Conservation (phyloP, 1,284 basidiomycete species). For the Cutaneotrichosporon cyanovorans region DNA sequence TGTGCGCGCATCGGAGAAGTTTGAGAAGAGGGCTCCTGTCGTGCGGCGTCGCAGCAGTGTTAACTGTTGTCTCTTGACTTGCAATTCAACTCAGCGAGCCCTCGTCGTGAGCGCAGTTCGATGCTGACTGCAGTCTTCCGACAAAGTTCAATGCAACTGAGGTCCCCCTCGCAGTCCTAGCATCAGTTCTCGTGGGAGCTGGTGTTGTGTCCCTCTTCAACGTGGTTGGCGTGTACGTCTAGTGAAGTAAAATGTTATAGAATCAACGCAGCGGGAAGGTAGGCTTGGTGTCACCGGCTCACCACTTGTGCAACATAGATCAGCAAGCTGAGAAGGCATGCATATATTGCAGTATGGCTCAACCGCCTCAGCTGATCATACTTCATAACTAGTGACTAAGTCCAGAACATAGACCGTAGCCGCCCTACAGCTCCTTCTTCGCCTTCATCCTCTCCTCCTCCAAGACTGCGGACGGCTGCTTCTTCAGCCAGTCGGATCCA, state of each 20-base stretch:
- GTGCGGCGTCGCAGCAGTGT: too few relatives aligned
- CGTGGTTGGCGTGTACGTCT: slow-evolving; percentile 77
- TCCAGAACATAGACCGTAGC: not conserved
- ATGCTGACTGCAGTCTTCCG: slow-evolving; percentile 9
- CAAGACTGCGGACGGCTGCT: slow-evolving; percentile 2
- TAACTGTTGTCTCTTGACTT: too few relatives aligned
- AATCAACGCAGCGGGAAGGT: too few relatives aligned
- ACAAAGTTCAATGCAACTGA: slow-evolving; percentile 47
- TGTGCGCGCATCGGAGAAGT: too few relatives aligned
- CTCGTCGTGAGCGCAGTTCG: too few relatives aligned
- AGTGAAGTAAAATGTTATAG: slow-evolving; percentile 9
- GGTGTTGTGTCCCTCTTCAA: slow-evolving; percentile 82
- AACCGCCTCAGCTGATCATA: not conserved
- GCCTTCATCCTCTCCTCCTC: slow-evolving; percentile 4
- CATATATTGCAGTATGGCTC: not conserved
- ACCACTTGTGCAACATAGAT: not conserved
- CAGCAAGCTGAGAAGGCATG: not conserved
- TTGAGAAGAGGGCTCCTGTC: too few relatives aligned
- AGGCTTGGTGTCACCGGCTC: too few relatives aligned
- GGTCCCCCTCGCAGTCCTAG: slow-evolving; percentile 58
- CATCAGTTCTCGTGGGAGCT: slow-evolving; percentile 70
- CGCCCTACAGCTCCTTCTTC: slow-evolving; percentile 9
- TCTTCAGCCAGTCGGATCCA: slow-evolving; percentile 9
- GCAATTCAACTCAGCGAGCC: too few relatives aligned
- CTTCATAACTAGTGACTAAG: not conserved